Percentiles rank a stretch among this genome's conserved stretches.
Evolutionary conservation across 2,329 filamentous ascomycete genomes (phyloP).

Genomic region (Herpotrichia juniperi): DNA sequence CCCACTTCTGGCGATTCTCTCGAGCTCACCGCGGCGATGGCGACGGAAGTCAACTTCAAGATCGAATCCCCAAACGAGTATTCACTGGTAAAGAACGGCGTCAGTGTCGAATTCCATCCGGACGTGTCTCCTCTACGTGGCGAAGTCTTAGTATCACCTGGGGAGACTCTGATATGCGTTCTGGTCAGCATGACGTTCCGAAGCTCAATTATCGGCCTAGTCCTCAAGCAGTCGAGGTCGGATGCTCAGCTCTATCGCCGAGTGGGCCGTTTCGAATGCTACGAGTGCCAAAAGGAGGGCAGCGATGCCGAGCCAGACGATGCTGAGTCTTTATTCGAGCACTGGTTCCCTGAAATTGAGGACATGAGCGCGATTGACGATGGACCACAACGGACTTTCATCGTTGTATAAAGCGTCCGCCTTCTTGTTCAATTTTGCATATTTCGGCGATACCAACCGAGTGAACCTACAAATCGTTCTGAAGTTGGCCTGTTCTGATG

Average conservation of each 20-base stretch:
- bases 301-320: constrained; percentile 40
- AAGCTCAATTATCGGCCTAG: constrained; percentile 40
- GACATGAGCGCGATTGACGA: constrained; percentile 44
- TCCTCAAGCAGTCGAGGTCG: constrained; percentile 29
- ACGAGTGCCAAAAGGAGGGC: constrained; percentile 36
- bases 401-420: constrained; percentile 29
- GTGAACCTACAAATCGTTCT: no score
- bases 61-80: constrained; percentile 23
- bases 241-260: constrained; percentile 33
- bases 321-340: constrained; percentile 39
- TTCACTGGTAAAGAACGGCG: constrained; percentile 30
- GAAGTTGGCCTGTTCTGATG: no score
- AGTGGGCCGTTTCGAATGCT: constrained; percentile 44
- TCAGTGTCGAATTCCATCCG: constrained; percentile 40
- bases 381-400: constrained; percentile 34
- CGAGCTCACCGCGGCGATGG: constrained; percentile 42
- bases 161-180: constrained; percentile 39
- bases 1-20: constrained; percentile 35
- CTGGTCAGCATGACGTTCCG: constrained; percentile 46
- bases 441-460: no score
- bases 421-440: background rate
- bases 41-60: constrained; percentile 35
- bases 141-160: constrained; percentile 31
- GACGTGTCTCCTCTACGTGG: constrained; percentile 34
- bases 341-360: constrained; percentile 44